Conservation (phyloP, 768 basidiomycete species). For the Tulasnella sp. region DNA sequence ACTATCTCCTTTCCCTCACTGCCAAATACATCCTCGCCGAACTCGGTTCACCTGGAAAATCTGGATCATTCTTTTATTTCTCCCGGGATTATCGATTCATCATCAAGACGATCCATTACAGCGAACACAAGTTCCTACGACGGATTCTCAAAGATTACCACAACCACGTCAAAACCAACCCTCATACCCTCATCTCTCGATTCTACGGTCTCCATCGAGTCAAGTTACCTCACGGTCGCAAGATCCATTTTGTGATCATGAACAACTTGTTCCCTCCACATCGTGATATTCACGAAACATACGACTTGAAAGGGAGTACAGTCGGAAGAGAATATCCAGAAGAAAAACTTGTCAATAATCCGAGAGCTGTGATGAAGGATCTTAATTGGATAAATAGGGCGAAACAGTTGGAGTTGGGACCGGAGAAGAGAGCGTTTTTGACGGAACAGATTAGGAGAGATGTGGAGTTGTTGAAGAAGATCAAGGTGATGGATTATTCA, state of each 20-base stretch:
- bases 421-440: conserved; percentile 83
- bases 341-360: conserved; percentile 62
- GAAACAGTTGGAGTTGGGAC: conserved; percentile 76
- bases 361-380: conserved; percentile 85
- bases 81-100: conserved; percentile 98
- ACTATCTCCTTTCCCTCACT: conserved; percentile 92
- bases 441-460: conserved; percentile 86
- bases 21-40: conserved; percentile 97
- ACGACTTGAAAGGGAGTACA: conserved; percentile 90
- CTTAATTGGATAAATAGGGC: conserved; percentile 85
- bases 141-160: conserved; percentile 74
- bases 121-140: conserved; percentile 88
- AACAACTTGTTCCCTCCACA: conserved; percentile 98
- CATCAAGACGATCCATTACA: conserved; percentile 95
- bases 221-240: conserved; percentile 81
- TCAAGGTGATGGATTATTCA: conserved; percentile 94
- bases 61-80: conserved; percentile 98
- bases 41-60: conserved; percentile 95
- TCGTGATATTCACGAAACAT: conserved; percentile 94
- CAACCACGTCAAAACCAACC: conserved; percentile 73
- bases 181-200: conserved; percentile 82
- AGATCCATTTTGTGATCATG: conserved; percentile 99
- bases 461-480: conserved; percentile 63
- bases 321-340: conserved; percentile 81
- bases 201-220: conserved; percentile 98